Evolutionary conservation across 2,329 filamentous ascomycete species (phyloP).

Genomic region (Neocucurbitaria cava): DNA sequence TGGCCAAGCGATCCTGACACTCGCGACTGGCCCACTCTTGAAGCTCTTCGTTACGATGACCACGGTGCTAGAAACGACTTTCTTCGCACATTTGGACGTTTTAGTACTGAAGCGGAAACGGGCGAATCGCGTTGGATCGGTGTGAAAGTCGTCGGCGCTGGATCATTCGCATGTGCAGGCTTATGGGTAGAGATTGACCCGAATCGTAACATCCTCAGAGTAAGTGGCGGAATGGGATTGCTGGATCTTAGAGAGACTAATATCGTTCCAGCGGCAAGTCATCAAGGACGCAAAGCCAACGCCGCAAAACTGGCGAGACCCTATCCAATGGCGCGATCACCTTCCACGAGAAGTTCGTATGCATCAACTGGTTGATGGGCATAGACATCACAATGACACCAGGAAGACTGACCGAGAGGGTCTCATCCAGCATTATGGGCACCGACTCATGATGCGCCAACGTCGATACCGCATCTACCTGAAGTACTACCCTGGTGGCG

Average conservation of each 20-base stretch:
- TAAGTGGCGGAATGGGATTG: too few species aligned
- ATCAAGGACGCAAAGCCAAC: not conserved
- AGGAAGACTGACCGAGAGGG: not conserved
- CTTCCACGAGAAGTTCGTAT: constrained; percentile 5
- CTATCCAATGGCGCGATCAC: constrained; percentile 1
- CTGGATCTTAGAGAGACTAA: too few species aligned
- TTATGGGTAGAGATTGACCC: not conserved
- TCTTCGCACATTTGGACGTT: too few species aligned
- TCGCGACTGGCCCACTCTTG: too few species aligned
- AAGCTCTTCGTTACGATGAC: not conserved
- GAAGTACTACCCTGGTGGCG: constrained; percentile 4
- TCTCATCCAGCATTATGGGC: constrained; percentile 1
- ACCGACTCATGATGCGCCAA: constrained; percentile 7
- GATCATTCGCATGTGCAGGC: not conserved
- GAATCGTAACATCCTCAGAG: not conserved
- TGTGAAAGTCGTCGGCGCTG: not conserved
- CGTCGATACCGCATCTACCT: constrained; percentile 7
- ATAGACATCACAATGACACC: not conserved
- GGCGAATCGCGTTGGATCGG: not conserved
- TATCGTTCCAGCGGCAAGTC: too few species aligned
- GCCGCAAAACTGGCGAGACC: not conserved
- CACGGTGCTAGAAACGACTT: not conserved
- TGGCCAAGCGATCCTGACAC: too few species aligned
- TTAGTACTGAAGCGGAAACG: not conserved
- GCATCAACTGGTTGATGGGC: constrained; percentile 1